These are phyloP conservation scores for Eremomyces bilateralis DNA, from an alignment of 495 filamentous ascomycete species.

Conservation along the genomic window DNA sequence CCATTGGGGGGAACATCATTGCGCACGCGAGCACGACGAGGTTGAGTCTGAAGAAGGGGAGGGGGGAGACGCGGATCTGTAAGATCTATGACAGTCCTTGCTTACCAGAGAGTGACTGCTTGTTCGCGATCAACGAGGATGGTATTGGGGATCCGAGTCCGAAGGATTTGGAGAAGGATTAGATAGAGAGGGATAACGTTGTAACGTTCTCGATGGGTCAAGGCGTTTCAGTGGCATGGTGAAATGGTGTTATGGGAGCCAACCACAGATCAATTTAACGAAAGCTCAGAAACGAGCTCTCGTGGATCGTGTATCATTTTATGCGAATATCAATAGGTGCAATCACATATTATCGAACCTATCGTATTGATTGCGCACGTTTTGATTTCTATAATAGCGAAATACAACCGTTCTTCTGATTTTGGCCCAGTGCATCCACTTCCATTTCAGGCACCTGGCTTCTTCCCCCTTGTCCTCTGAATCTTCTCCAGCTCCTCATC, in stretches of 20 bases:
- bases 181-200: not conserved
- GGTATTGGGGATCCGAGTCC: slow-evolving; percentile 90
- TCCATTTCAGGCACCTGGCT: no score
- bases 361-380: no score
- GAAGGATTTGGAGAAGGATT: slow-evolving; percentile 78
- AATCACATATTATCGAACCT: no score
- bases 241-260: not conserved
- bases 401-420: no score
- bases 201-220: not conserved
- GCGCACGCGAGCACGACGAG: slow-evolving; percentile 86
- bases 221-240: no score
- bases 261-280: not conserved
- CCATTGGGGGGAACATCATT: slow-evolving; percentile 96
- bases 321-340: no score
- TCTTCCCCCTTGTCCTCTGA: no score
- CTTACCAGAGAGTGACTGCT: slow-evolving; percentile 82
- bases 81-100: slow-evolving; percentile 99
- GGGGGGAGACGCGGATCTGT: slow-evolving; percentile 86
- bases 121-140: slow-evolving; percentile 93
- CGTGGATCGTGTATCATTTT: no score
- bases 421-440: no score
- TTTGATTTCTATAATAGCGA: no score
- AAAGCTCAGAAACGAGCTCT: not conserved
- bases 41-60: slow-evolving; percentile 81
- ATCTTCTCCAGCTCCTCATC: slow-evolving; percentile 13